Evolutionary conservation across 768 basidiomycete species (phyloP), one percentile per base, ranked within the genome.

Genomic region (Boletellus ananas): DNA sequence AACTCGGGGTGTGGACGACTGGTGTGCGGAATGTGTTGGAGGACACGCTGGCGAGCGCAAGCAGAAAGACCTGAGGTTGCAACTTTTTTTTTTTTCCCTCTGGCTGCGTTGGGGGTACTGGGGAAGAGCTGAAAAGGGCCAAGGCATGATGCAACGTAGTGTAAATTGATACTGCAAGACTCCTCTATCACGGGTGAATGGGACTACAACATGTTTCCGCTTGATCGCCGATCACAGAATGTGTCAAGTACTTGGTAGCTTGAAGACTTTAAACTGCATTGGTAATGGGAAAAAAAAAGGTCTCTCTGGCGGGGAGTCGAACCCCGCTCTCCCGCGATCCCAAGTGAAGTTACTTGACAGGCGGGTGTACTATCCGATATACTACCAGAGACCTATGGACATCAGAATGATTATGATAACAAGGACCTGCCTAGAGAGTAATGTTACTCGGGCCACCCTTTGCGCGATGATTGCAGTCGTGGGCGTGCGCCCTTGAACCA

Each of bases 1-100:
- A 95, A 65, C 60, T 92, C 39, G 78, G 75, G 1, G 77, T 82
- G 17, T 91, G 87, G 87, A 79, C 69, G 51, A 70, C 74, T 31
- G 84, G 87, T 0, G 66, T 89, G 3, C 74, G 69, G 58, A 81
- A 84, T 59, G 80, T 71, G 21, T 46, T 81, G 44, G 63, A 77
- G 55, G 81, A 86, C 60, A 49, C 20, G 2, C 34, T 42, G 20
- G 36, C n/a, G 9, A 48, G 13, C 14, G 20, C 17, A 35, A 35
- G 38, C 35, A 16, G 44, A 12, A 44, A 33, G 27, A 11, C 20
- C 0, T 62, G 35, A 52, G 10, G 31, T 47, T 38, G 11, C 8
- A 16, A 1, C 13, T 18, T 23, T 33, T 33, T 14, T 45, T 29
- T 35, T 35, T 6, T n/a, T 25, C 23, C 23, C 23, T 25, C 23